These are phyloP conservation scores for Aspergillus awamori DNA, from an alignment of 2,329 filamentous ascomycete species.

Conservation along the genomic window DNA sequence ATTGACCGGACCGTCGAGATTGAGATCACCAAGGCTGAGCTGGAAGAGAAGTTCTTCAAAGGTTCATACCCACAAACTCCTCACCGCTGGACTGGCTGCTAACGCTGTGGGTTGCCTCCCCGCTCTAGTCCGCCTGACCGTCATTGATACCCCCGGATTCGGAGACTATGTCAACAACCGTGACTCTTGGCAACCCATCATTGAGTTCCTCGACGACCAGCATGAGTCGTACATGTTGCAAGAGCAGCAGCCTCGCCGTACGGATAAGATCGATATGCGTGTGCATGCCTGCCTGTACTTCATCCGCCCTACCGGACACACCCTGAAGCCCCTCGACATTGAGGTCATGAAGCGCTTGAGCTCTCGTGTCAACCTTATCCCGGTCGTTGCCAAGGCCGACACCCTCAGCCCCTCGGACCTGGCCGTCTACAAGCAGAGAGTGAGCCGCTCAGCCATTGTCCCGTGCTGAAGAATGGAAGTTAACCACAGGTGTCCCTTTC, in stretches of 20 bases:
- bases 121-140: conserved; percentile 83
- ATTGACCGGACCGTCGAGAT: conserved; percentile 99
- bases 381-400: conserved; percentile 97
- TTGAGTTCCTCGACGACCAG: conserved; percentile 99
- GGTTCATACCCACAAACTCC: conserved; percentile 56
- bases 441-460: conserved; percentile 50
- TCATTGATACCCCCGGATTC: conserved; percentile 98
- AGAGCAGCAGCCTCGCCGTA: conserved; percentile 97
- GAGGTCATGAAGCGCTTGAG: conserved; percentile 99
- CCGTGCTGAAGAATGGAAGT: neutral
- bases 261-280: conserved; percentile 98
- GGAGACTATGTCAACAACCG: conserved; percentile 99
- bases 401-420: conserved; percentile 92
- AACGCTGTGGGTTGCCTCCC: conserved; percentile 16
- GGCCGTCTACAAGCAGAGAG: conserved; percentile 91
- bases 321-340: conserved; percentile 96
- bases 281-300: conserved; percentile 99
- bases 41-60: conserved; percentile 99
- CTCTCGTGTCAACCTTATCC: conserved; percentile 97
- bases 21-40: conserved; percentile 98
- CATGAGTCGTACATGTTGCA: conserved; percentile 99
- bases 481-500: conserved; percentile 12
- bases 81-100: conserved; percentile 11
- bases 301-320: conserved; percentile 97
- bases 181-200: conserved; percentile 99